Conservation (phyloP, 176 grass and related monocot species). For the Typha latifolia region DNA sequence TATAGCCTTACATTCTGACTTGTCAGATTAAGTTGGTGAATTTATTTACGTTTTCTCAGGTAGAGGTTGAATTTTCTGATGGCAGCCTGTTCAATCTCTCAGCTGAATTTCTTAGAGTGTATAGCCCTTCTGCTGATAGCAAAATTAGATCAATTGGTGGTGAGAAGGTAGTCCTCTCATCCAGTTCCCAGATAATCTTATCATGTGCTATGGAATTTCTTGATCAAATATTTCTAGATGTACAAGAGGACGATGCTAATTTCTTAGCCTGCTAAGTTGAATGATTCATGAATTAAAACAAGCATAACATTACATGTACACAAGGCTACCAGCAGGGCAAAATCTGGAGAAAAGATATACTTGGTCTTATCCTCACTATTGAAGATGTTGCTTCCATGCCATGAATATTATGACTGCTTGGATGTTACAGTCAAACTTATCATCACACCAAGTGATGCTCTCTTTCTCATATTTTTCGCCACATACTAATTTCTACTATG, state of each 20-base stretch:
- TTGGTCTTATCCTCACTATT: neutral
- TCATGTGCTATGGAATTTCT: no score
- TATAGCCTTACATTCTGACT: neutral
- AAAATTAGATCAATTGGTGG: conserved; percentile 83
- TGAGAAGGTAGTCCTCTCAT: conserved; percentile 58
- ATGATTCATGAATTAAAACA: no score
- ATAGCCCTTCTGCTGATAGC: conserved; percentile 76
- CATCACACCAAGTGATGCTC: no score
- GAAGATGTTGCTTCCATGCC: neutral
- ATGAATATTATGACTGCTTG: neutral
- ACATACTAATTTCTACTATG: no score
- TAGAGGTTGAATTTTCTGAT: conserved; percentile 72
- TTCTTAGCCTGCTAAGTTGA: no score
- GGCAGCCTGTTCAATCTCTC: conserved; percentile 61
- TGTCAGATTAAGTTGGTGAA: neutral
- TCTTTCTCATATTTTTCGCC: no score
- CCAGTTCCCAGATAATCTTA: neutral
- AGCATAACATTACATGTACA: no score
- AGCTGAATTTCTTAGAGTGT: conserved; percentile 87
- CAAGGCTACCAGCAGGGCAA: no score
- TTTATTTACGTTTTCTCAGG: conserved; percentile 20
- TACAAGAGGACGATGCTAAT: no score
- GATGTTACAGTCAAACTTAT: neutral
- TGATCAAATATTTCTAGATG: no score
- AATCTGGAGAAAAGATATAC: neutral